Base-by-base conservation (phyloP, 768 basidiomycete species). In the Russula griseocarnosa region DNA sequence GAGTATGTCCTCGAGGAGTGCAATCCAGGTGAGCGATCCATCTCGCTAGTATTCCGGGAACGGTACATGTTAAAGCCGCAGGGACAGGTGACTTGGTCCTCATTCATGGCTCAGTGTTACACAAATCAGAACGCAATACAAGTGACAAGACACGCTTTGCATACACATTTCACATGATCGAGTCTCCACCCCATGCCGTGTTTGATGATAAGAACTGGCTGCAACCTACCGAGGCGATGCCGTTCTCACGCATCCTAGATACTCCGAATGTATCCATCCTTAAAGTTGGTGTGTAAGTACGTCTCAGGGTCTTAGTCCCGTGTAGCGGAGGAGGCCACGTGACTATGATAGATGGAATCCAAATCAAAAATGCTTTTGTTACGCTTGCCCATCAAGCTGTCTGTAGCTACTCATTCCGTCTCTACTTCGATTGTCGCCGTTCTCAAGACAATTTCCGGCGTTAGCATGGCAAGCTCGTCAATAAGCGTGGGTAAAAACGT, bases 131-230 rank as follows among this genome's bases (percentile, higher is more conserved):
- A 72, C 83, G 84, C 59, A 99, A 99, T 73, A 82, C 81, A 1
- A 92, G 90, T 59, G 77, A 82, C 24, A 80, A 86, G 65, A 92
- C 92, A 1, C 82, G 97, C 60, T 92, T 86, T 67, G 95, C 95
- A 32, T 99, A 98, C 73, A 98, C 97, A 0, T 98, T 97, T 74
- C 95, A 94, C 69, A 92, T 93, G 91, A 87, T 94, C 54, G 92
- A 96, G 70, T 87, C 82, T 22, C 81, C 82, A 46, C 87, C 84
- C 26, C 75, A 81, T 69, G 89, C 85, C 8, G 75, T 71, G 46
- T 97, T 95, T 62, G 96, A 98, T 66, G 82, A 85, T 70, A 92
- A 91, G 83, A 98, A 97, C 72, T 97, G 95, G 95, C 77, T 98
- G 62, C 95, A 98, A 72, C 94, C 95, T 1, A 93, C 93, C 3